These are phyloP conservation scores for Globisporangium emineosum DNA, from an alignment of 352 stramenopile species.

Conservation along the genomic window DNA sequence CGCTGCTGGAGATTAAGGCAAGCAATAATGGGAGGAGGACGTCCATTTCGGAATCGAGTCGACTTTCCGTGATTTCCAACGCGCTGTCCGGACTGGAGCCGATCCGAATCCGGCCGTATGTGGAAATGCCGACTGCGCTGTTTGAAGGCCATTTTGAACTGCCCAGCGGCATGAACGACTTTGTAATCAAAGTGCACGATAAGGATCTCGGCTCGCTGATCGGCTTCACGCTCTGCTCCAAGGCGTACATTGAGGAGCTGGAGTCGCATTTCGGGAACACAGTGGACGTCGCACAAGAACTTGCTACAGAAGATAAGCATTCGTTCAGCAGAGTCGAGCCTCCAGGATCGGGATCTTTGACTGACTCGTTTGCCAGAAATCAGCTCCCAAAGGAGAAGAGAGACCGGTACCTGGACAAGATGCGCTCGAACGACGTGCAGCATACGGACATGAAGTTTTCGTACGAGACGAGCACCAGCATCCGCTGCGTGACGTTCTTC, in stretches of 20 bases:
- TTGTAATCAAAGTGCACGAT: slow-evolving; percentile 77
- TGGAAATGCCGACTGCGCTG: slow-evolving; percentile 39
- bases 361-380: slow-evolving; percentile 13
- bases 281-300: slow-evolving; percentile 49
- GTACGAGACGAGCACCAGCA: slow-evolving; percentile 44
- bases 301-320: slow-evolving; percentile 19
- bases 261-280: slow-evolving; percentile 55
- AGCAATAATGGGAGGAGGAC: slow-evolving; percentile 28
- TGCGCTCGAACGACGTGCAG: slow-evolving; percentile 64
- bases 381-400: slow-evolving; percentile 35
- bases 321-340: slow-evolving; percentile 10
- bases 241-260: slow-evolving; percentile 67
- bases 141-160: slow-evolving; percentile 74
- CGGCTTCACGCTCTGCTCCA: slow-evolving; percentile 73
- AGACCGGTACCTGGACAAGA: slow-evolving; percentile 61
- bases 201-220: slow-evolving; percentile 83
- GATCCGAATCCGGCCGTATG: slow-evolving; percentile 56
- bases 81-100: slow-evolving; percentile 29
- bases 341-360: slow-evolving; percentile 1
- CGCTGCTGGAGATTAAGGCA: slow-evolving; percentile 41
- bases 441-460: slow-evolving; percentile 81
- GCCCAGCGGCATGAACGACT: slow-evolving; percentile 65
- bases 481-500: slow-evolving; percentile 77
- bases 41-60: slow-evolving; percentile 38
- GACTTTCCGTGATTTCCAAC: slow-evolving; percentile 23